Conservation (phyloP, 352 stramenopile species). For the Phytophthora citrophthora region DNA sequence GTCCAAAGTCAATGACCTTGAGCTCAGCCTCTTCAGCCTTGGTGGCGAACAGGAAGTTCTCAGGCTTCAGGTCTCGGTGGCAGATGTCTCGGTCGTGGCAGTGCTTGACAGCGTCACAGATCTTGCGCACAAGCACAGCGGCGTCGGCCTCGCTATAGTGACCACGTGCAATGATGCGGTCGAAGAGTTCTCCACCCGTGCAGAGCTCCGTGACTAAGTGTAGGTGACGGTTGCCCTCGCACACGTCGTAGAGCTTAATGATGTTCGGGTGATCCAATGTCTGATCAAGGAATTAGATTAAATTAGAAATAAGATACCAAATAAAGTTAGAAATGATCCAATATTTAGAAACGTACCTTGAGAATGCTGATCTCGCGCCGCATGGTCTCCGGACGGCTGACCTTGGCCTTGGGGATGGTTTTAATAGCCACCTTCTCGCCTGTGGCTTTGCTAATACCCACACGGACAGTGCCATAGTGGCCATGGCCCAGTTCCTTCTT, state of each 20-base stretch:
- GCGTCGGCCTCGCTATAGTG: slow-evolving; percentile 98
- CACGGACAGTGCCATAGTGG: slow-evolving; percentile 98
- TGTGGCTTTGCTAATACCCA: slow-evolving; percentile 93
- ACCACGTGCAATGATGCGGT: slow-evolving; percentile 89
- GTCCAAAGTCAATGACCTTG: slow-evolving; percentile 99
- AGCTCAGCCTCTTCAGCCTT: slow-evolving; percentile 91
- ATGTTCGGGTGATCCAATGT: slow-evolving; percentile 97
- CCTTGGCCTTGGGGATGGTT: slow-evolving; percentile 97
- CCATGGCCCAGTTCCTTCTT: slow-evolving; percentile 90
- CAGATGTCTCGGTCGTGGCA: slow-evolving; percentile 98
- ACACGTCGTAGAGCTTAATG: slow-evolving; percentile 97
- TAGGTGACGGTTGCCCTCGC: slow-evolving; percentile 96
- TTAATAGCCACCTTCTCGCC: slow-evolving; percentile 98
- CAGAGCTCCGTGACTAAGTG: slow-evolving; percentile 98
- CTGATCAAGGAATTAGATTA: background rate
- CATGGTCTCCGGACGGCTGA: slow-evolving; percentile 94
- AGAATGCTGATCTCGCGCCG: slow-evolving; percentile 94
- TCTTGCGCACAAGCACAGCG: slow-evolving; percentile 95
- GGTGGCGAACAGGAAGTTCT: slow-evolving; percentile 97
- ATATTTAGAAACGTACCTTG: slow-evolving; percentile 31
- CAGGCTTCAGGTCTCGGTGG: slow-evolving; percentile 97
- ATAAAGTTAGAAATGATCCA: background rate
- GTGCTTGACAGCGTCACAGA: slow-evolving; percentile 96
- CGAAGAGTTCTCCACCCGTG: slow-evolving; percentile 96
- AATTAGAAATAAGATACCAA: background rate